Percentiles rank a stretch among this genome's conserved stretches.
Evolutionary conservation across 352 stramenopile species (phyloP).

Genomic region (Phytophthora idaei): DNA sequence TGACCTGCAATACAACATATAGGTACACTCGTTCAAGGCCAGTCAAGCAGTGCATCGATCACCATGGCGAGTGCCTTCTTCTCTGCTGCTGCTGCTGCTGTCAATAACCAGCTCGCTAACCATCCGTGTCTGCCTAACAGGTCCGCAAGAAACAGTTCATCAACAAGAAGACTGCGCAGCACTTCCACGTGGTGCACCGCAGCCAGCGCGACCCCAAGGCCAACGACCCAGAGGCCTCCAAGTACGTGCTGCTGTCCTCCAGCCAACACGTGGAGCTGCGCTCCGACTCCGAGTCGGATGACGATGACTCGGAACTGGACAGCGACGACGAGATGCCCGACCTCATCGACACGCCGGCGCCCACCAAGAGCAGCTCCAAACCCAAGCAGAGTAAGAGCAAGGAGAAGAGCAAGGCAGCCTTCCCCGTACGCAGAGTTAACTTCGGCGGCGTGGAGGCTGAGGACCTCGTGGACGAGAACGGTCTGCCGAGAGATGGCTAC

Average conservation of each 20-base stretch:
- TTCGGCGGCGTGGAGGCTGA: slow-evolving; percentile 70
- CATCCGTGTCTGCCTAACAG: slow-evolving; percentile 17
- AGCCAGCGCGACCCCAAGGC: slow-evolving; percentile 81
- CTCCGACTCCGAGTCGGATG: slow-evolving; percentile 53
- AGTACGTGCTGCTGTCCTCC: slow-evolving; percentile 83
- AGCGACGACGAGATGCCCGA: slow-evolving; percentile 66
- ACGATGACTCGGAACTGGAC: slow-evolving; percentile 43
- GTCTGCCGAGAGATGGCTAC: slow-evolving; percentile 92
- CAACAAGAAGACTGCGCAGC: slow-evolving; percentile 86
- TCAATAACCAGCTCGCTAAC: slow-evolving; percentile 5
- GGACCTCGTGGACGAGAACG: slow-evolving; percentile 87
- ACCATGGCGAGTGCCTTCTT: background rate
- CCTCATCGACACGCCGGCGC: slow-evolving; percentile 42
- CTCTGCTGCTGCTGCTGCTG: background rate
- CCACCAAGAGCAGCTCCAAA: slow-evolving; percentile 2
- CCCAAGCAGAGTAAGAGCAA: slow-evolving; percentile 21
- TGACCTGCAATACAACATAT: no score
- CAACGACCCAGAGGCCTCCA: slow-evolving; percentile 84
- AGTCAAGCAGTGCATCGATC: background rate
- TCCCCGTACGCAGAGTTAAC: slow-evolving; percentile 65
- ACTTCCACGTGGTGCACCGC: slow-evolving; percentile 89
- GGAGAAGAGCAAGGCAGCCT: slow-evolving; percentile 28
- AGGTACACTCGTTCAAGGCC: background rate
- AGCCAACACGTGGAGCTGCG: slow-evolving; percentile 64
- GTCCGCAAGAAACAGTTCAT: slow-evolving; percentile 86